A percentile compares a stretch with the other conserved stretches of the same genome.
Conservation (phyloP, 345 rosid species). For the Arabidopsis thaliana region TAIR10.1 NC_003071.7:17984501-17985000, state of each 20-base stretch:
- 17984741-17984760: not conserved
- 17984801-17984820: constrained; percentile 5
- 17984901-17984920: not conserved
- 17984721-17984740: constrained; percentile 15
- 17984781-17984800: constrained; percentile 20
- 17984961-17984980: constrained; percentile 11
- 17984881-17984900: constrained; percentile 1
- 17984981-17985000: constrained; percentile 2
- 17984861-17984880: not conserved
- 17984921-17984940: constrained; percentile 5
- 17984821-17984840: constrained; percentile 29
- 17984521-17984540: constrained; percentile 18
- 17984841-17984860: not conserved
- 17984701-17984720: constrained; percentile 13
- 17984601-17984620: not conserved
- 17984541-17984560: constrained; percentile 18
- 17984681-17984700: not conserved
- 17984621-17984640: not conserved
- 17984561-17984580: not conserved
- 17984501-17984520: constrained; percentile 16
- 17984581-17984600: not conserved
- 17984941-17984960: not conserved
- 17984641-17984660: not conserved
- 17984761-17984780: constrained; percentile 28
- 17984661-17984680: constrained; percentile 13